Percentiles rank a stretch among this genome's conserved stretches.
These are phyloP conservation scores for Cnidoscolus chayamansa DNA, from an alignment of 441 rosid genomes.

Conservation along the genomic window DNA sequence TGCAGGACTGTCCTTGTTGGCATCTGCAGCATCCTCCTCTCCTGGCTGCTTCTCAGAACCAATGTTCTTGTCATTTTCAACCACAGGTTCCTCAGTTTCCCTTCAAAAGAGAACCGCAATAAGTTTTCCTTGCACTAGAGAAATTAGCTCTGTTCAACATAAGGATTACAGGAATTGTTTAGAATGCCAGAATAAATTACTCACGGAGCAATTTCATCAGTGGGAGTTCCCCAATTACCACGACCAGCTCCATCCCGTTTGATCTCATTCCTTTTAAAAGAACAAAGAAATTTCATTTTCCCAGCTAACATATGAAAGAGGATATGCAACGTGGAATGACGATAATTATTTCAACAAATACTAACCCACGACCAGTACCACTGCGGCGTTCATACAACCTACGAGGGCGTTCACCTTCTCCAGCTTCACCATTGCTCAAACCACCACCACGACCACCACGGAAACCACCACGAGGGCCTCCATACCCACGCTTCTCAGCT, in stretches of 20 bases:
- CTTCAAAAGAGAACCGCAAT: slow-evolving; percentile 32
- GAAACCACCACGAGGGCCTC: slow-evolving; percentile 57
- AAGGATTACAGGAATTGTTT: not conserved
- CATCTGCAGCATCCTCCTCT: slow-evolving; percentile 60
- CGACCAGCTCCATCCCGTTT: slow-evolving; percentile 93
- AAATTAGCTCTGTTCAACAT: not conserved
- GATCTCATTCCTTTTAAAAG: slow-evolving; percentile 47
- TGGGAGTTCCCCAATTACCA: slow-evolving; percentile 80
- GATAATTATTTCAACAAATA: slow-evolving; percentile 8
- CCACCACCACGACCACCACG: slow-evolving; percentile 79
- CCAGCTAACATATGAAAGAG: not conserved
- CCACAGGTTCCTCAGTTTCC: slow-evolving; percentile 58
- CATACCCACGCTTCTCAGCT: slow-evolving; percentile 59
- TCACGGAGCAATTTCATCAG: slow-evolving; percentile 73
- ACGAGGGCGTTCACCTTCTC: slow-evolving; percentile 64
- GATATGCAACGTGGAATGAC: not conserved
- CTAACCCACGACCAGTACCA: slow-evolving; percentile 90
- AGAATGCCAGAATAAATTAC: slow-evolving; percentile 20
- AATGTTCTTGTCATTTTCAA: slow-evolving; percentile 49
- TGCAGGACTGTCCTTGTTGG: slow-evolving; percentile 51
- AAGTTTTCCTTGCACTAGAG: not conserved
- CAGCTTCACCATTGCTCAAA: slow-evolving; percentile 53
- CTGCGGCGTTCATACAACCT: slow-evolving; percentile 77
- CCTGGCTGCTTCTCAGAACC: slow-evolving; percentile 60
- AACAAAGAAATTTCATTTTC: not conserved